Percentiles rank a stretch among this genome's conserved stretches.
phyloP scores from a whole-genome alignment of 768 basidiomycete genomes.

The Naematelia aurantialba region DNA sequence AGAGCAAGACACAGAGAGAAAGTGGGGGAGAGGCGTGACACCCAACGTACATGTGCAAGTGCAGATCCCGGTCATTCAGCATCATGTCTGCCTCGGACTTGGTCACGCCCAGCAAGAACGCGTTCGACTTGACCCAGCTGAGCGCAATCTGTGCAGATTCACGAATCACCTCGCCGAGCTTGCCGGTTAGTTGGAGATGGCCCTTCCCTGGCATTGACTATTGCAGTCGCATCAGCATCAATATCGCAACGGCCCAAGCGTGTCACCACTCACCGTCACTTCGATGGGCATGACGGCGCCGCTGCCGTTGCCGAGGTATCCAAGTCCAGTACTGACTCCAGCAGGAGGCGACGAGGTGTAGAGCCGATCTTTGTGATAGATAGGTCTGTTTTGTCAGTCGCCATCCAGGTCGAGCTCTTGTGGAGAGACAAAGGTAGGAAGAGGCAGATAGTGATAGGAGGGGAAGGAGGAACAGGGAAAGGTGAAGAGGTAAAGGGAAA shows the following conservation, averaged over 20 bases:
- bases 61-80: constrained; percentile 79
- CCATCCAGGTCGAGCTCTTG: too few species aligned
- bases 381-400: constrained; percentile 52
- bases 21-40: too few species aligned
- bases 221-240: constrained; percentile 1
- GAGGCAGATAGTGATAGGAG: too few species aligned
- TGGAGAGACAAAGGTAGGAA: too few species aligned
- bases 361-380: constrained; percentile 92
- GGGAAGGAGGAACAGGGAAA: too few species aligned
- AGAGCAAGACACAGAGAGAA: too few species aligned
- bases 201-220: constrained; percentile 98
- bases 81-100: constrained; percentile 66
- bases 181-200: constrained; percentile 84
- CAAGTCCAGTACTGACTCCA: constrained; percentile 90
- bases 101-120: constrained; percentile 83
- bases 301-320: constrained; percentile 92
- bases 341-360: constrained; percentile 75
- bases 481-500: too few species aligned
- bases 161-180: constrained; percentile 94
- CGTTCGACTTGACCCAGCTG: constrained; percentile 88
- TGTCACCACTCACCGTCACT: constrained; percentile 65
- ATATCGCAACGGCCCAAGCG: neutral
- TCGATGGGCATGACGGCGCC: constrained; percentile 98
- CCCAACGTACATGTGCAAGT: constrained; percentile 86
- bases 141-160: constrained; percentile 94